Conservation (phyloP, 169 alveolate species). For the Blepharisma undulans region DNA sequence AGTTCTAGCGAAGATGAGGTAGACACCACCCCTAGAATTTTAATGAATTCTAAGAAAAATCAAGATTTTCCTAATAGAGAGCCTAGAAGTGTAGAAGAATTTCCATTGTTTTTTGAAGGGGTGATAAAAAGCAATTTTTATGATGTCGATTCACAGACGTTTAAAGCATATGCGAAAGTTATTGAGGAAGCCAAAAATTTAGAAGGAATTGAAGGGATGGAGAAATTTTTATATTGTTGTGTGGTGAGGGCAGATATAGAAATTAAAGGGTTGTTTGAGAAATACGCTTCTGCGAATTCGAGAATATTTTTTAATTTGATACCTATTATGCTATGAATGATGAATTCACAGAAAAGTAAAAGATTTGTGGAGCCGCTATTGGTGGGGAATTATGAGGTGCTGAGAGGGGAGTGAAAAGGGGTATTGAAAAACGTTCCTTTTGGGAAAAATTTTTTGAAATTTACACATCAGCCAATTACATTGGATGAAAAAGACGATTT, state of each 20-base stretch:
- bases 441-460: neutral
- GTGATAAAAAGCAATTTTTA: neutral
- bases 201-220: neutral
- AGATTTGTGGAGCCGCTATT: slow-evolving; percentile 31
- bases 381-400: neutral
- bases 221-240: neutral
- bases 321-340: neutral
- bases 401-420: neutral
- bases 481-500: neutral
- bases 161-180: neutral
- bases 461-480: neutral
- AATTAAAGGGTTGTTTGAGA: neutral
- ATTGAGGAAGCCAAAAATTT: neutral
- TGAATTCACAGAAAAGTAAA: neutral
- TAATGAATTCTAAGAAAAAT: neutral
- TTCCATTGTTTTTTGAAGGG: neutral
- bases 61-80: neutral
- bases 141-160: neutral
- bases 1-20: neutral
- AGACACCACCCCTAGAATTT: neutral
- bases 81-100: neutral
- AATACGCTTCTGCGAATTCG: neutral
- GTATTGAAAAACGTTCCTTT: neutral
- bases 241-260: slow-evolving; percentile 11
- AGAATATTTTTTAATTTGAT: neutral